Percentiles rank a stretch among this genome's conserved stretches.
phyloP scores from a whole-genome alignment of 108 stramenopile species.

The Aurantiochytrium sp. region DNA sequence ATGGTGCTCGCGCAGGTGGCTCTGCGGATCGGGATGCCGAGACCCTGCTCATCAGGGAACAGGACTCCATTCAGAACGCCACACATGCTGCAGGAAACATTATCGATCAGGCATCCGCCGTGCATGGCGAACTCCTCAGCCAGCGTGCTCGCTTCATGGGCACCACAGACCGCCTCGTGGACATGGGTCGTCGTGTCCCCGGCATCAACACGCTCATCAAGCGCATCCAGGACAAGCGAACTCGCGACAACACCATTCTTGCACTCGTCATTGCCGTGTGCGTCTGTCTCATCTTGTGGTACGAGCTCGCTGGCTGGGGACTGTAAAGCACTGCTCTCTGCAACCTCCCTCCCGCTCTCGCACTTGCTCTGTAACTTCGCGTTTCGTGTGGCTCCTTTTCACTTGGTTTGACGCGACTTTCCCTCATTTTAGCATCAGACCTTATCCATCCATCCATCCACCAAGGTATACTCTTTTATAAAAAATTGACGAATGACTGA shows the following conservation, averaged over 20 bases:
- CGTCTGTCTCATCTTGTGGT: background rate
- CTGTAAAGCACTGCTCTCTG: background rate
- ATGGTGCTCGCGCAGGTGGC: background rate
- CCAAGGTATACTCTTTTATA: too few relatives aligned
- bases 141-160: background rate
- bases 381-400: too few relatives aligned
- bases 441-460: too few relatives aligned
- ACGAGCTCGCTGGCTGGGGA: background rate
- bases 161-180: background rate
- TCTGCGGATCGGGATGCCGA: background rate
- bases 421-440: too few relatives aligned
- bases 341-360: too few relatives aligned
- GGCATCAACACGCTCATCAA: background rate
- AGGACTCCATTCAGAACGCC: background rate
- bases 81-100: background rate
- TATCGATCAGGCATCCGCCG: background rate
- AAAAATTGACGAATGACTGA: too few relatives aligned
- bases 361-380: too few relatives aligned
- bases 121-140: background rate
- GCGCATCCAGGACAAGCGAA: background rate
- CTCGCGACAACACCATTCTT: background rate
- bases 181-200: background rate
- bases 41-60: background rate
- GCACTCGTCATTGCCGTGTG: background rate
- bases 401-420: too few relatives aligned